Base-by-base conservation (phyloP, 331 rosid genomes). In the Rosa hybrid region DNA sequence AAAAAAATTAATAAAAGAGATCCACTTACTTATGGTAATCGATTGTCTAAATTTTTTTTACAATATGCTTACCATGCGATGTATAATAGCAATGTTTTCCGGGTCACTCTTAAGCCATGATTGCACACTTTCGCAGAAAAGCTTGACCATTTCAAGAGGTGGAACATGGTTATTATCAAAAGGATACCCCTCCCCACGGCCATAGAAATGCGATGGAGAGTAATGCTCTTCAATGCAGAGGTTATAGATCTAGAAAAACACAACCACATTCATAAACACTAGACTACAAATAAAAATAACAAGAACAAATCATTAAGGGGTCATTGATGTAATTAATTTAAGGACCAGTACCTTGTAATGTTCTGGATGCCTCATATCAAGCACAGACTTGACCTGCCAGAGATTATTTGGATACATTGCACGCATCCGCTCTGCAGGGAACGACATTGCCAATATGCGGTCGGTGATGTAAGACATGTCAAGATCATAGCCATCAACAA, bases 401-500 rank as follows among this genome's bases (percentile, higher is more conserved):
- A 96, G 92, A 78, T 98, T 98, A 85, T 93, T 96, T 69, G 96
- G 91, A 76, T 85, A 93, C 94, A 96, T 48, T 38, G 99, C 98
- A 68, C 97, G 89, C 97, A 96, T 91, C 9, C 89, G 92, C 71
- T 93, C 92, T 0, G 98, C 91, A 48, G 98, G 99, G 83, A 96
- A 96, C 6, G 98, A 96, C 99, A 96, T 93, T 56, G 98, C 99
- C 60, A 96, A 76, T 16, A 96, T 60, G 23, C 86, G 88, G 72
- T 96, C 99, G 7, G 97, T 89, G 72, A 93, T 96, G 79, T 93
- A 93, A 39, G 99, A 85, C 99, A 96, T 96, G 88, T 96, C 99
- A 78, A 96, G 98, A 89, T 96, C 99, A 87, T 86, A 96, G 16
- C 99, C 99, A 34, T 84, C 94, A 59, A 93, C 91, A n/a, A 96